These are phyloP conservation scores for Clavispora fructus DNA, from an alignment of 805 yeast species.

Conservation along the genomic window DNA sequence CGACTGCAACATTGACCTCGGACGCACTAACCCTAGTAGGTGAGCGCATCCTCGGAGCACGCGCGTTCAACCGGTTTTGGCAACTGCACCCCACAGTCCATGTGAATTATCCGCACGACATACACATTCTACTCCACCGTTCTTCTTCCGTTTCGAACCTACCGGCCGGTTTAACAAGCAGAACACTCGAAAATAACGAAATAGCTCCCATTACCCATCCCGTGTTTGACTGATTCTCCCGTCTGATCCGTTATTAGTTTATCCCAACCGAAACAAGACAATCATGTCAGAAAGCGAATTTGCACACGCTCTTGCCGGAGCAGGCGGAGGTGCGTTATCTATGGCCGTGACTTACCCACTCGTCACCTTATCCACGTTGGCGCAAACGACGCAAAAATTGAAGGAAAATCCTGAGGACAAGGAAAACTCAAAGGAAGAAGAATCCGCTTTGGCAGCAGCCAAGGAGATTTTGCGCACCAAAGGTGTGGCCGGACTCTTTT, in stretches of 20 bases:
- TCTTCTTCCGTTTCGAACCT: background rate
- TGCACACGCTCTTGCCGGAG: slow-evolving; percentile 93
- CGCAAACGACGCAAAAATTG: slow-evolving; percentile 58
- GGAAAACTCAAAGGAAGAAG: slow-evolving; percentile 9
- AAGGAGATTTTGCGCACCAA: slow-evolving; percentile 47
- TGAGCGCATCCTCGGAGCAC: background rate
- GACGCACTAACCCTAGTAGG: background rate
- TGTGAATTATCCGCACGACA: background rate
- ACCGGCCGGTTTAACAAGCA: no score
- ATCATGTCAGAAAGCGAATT: slow-evolving; percentile 27
- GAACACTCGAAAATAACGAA: no score
- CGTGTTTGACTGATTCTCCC: background rate
- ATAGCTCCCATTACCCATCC: no score
- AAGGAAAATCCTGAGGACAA: slow-evolving; percentile 12
- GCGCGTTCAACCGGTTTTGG: background rate
- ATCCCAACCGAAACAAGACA: background rate
- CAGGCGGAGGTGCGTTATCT: slow-evolving; percentile 86
- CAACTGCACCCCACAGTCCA: background rate
- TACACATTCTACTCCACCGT: background rate
- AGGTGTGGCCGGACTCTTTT: slow-evolving; percentile 66
- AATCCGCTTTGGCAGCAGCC: slow-evolving; percentile 24
- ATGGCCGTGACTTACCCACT: slow-evolving; percentile 87
- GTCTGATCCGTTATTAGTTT: background rate
- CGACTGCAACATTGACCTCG: no score
- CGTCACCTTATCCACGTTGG: slow-evolving; percentile 79